Evolutionary conservation across 169 alveolate species (phyloP), one percentile per base, ranked within the genome.

Genomic region (Plasmodium adleri): DNA sequence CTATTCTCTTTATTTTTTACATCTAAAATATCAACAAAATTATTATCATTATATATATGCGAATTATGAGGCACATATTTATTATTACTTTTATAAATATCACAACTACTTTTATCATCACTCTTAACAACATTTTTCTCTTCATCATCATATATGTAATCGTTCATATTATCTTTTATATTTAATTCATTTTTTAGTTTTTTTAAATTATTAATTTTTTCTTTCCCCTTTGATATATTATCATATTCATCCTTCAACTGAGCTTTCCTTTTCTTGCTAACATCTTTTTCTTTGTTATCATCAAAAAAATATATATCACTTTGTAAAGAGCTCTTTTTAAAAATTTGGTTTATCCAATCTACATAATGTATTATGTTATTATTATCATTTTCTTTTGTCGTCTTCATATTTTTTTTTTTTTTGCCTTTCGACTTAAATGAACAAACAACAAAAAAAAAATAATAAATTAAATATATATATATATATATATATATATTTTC

Each of bases 291-390:
- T 47, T 20, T 15, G 64, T 78, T 71, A 50, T 50, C 67, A 58
- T 60, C 43, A 7, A 64, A 49, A 13, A 64, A 66, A 64, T 20
- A 15, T 15, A 15, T 10, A 32, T 32, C 45, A 22, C 52, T 52
- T 32, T 22, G 17, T 43, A 50, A 54, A 49, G n/a, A 7, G 45
- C 49, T 76, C 22, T 22, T 8, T 17, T 56, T 64, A 58, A 78
- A 58, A 20, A 78, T 78, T 2, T 47, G 24, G n/a, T 13, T 56
- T 39, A 78, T 49, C 89, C 89, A 78, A 1, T 63, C 60, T 13
- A 78, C 89, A 58, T 64, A 78, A 7, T 12, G 32, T 17, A 54
- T 7, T 28, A 78, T 78, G 43, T 78, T 26, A 54, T 56, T 60
- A 22, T 50, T 70, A 15, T 22, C 32, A 8, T 59, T 45, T 56